Conservation (phyloP, 169 alveolate species). For the Plasmodium chabaudi region DNA sequence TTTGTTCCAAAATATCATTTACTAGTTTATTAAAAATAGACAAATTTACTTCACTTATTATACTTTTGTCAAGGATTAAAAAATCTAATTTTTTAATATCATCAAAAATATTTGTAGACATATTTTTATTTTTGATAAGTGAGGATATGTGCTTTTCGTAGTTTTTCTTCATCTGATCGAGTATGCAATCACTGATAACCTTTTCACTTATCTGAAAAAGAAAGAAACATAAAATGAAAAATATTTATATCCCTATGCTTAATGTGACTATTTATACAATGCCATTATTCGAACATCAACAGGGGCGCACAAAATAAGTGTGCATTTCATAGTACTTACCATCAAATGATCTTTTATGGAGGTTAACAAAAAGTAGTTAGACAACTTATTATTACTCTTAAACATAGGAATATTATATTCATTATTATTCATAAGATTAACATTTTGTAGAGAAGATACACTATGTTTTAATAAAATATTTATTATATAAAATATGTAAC, state of each 20-base stretch:
- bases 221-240: not conserved
- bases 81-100: constrained; percentile 30
- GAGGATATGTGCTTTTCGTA: constrained; percentile 23
- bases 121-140: constrained; percentile 8
- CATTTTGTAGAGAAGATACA: not conserved
- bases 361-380: constrained; percentile 5
- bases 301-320: not conserved
- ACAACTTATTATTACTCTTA: not conserved
- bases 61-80: constrained; percentile 8
- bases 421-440: constrained; percentile 23
- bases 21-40: constrained; percentile 20
- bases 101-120: constrained; percentile 31
- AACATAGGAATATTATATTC: constrained; percentile 28
- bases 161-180: constrained; percentile 35
- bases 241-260: no score
- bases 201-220: constrained; percentile 48
- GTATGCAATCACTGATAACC: constrained; percentile 15
- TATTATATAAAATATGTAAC: constrained; percentile 38
- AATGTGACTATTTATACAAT: no score
- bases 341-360: constrained; percentile 17
- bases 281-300: not conserved
- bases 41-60: constrained; percentile 21
- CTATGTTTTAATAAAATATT: constrained; percentile 33
- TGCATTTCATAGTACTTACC: constrained; percentile 9
- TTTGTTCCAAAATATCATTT: constrained; percentile 18